A percentile compares a stretch with the other conserved stretches of the same genome.
These are phyloP conservation scores for Chimonanthus salicifolius DNA, from an alignment of 164 flowering plant genomes.

Conservation along the genomic window DNA sequence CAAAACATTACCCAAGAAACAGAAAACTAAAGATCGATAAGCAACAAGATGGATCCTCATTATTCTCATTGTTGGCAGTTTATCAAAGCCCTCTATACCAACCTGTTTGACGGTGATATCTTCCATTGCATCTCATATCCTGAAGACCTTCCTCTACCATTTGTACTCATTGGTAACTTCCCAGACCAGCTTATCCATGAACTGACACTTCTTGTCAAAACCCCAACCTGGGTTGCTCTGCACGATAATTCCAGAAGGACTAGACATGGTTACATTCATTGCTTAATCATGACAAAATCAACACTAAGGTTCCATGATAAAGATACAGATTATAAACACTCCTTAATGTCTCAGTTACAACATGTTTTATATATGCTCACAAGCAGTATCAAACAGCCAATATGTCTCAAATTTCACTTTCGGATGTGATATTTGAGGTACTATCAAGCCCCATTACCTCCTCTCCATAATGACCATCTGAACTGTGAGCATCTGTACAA, in stretches of 20 bases:
- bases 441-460: too few relatives aligned
- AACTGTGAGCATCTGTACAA: too few relatives aligned
- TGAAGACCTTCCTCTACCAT: slow-evolving; percentile 7
- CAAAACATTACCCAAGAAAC: too few relatives aligned
- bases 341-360: too few relatives aligned
- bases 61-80: neutral
- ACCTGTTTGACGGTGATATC: neutral
- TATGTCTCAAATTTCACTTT: too few relatives aligned
- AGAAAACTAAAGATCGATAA: too few relatives aligned
- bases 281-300: neutral
- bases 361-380: too few relatives aligned
- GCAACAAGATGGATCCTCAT: neutral
- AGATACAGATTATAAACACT: neutral
- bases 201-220: slow-evolving; percentile 76
- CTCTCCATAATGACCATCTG: too few relatives aligned
- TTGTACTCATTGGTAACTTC: slow-evolving; percentile 61
- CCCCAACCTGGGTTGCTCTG: slow-evolving; percentile 99
- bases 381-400: neutral
- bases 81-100: neutral
- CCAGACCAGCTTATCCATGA: slow-evolving; percentile 84
- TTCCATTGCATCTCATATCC: neutral
- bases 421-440: too few relatives aligned
- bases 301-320: neutral
- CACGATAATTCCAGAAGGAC: slow-evolving; percentile 8
- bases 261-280: neutral